Conservation (phyloP, 345 rosid genomes). For the Raphanus sativus region DNA sequence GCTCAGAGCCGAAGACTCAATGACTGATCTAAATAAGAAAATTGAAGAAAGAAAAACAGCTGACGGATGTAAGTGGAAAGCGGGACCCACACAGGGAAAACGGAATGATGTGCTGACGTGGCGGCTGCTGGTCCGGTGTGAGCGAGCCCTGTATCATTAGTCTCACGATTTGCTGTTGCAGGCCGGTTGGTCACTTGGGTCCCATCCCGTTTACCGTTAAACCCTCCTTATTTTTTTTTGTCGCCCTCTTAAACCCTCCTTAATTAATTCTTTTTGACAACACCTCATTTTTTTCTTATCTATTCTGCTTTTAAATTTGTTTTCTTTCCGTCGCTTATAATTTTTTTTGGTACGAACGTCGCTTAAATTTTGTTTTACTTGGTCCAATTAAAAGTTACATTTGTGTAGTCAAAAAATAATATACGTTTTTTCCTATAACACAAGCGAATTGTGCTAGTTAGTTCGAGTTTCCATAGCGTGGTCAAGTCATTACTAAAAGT, state of each 20-base stretch:
- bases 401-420: not conserved
- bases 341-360: not conserved
- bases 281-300: too few relatives aligned
- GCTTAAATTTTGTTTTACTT: not conserved
- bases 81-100: conserved; percentile 44
- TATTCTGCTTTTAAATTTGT: not conserved
- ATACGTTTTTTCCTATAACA: not conserved
- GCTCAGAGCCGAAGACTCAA: conserved; percentile 12
- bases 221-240: not conserved
- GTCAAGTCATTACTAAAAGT: not conserved
- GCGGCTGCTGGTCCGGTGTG: conserved; percentile 83
- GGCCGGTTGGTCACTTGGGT: conserved; percentile 51
- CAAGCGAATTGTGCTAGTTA: not conserved
- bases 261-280: too few relatives aligned
- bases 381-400: not conserved
- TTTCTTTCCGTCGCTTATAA: not conserved
- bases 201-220: conserved; percentile 47
- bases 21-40: not conserved
- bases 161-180: conserved; percentile 52
- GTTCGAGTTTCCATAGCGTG: not conserved
- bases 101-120: conserved; percentile 56
- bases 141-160: conserved; percentile 61
- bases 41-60: not conserved
- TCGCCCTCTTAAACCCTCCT: too few relatives aligned
- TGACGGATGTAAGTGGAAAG: conserved; percentile 33